Evolutionary conservation across 176 grass and related monocot species (phyloP).

Genomic region (Aegilops sharonensis): DNA sequence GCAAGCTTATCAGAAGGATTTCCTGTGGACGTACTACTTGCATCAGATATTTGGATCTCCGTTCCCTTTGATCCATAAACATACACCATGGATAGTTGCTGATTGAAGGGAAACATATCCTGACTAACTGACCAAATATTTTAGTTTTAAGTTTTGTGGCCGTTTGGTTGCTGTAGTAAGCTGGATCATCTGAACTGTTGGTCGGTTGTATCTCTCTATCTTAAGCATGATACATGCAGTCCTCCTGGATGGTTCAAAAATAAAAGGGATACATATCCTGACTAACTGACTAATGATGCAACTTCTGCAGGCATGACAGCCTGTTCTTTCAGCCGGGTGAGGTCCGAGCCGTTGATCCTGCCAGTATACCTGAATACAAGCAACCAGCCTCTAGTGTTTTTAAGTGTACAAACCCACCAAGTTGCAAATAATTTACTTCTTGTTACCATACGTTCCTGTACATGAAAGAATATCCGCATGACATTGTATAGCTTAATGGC

Average conservation of each 20-base stretch:
- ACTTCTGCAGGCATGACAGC: conserved; percentile 71
- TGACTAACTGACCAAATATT: background rate
- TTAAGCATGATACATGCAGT: no score
- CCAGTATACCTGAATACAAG: conserved; percentile 92
- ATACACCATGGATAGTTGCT: background rate
- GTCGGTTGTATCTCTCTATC: no score
- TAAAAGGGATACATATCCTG: background rate
- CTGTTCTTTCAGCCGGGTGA: conserved; percentile 81
- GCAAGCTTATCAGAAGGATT: background rate
- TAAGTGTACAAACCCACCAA: conserved; percentile 84
- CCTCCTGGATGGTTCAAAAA: no score
- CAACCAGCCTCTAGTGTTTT: conserved; percentile 79
- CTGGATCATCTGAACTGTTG: no score
- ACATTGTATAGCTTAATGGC: background rate
- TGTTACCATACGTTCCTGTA: background rate
- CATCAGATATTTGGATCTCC: conserved; percentile 6
- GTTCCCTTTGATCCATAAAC: background rate
- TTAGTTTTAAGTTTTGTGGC: no score
- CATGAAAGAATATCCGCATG: background rate
- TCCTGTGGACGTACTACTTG: background rate
- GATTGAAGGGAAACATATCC: background rate
- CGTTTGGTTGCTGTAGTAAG: no score
- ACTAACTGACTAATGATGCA: background rate
- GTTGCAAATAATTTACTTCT: conserved; percentile 55
- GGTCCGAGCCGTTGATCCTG: conserved; percentile 66